phyloP scores from a whole-genome alignment of 2,329 filamentous ascomycete species.

The Magnaporthales sp. region DNA sequence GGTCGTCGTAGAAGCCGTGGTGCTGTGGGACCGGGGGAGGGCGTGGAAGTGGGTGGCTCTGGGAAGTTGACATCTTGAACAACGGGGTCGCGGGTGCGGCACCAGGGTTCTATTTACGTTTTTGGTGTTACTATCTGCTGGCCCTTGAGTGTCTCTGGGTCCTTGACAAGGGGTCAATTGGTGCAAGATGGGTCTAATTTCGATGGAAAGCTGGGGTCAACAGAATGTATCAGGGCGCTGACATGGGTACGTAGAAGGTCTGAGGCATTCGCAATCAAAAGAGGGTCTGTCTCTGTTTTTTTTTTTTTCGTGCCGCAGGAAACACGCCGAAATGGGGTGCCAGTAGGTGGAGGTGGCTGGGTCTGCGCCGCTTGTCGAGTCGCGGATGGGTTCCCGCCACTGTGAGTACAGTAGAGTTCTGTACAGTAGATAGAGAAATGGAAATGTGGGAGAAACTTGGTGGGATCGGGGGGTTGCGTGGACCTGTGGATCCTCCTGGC shows the following conservation, averaged over 20 bases:
- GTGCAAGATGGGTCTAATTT: not conserved
- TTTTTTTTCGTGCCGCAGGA: not conserved
- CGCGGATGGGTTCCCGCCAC: not conserved
- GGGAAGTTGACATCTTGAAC: conserved; percentile 11
- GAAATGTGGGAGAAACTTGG: not conserved
- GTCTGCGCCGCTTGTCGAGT: not conserved
- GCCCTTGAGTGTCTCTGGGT: not conserved
- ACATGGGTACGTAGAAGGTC: not conserved
- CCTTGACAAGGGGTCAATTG: not conserved
- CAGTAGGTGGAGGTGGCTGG: not conserved
- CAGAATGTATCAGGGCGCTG: not conserved
- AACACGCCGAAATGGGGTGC: not conserved
- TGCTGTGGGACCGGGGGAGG: conserved; percentile 10
- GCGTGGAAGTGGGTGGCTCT: conserved; percentile 9
- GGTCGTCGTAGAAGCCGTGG: conserved; percentile 12
- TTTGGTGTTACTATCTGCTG: not conserved
- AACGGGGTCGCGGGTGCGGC: not conserved
- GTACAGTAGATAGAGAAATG: no score
- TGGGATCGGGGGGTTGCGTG: conserved; percentile 4
- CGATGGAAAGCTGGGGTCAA: not conserved
- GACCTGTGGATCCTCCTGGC: conserved; percentile 3
- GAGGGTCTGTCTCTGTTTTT: not conserved
- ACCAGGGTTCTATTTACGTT: not conserved
- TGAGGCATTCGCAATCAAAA: not conserved
- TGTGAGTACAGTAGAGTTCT: not conserved